phyloP scores from a whole-genome alignment of 495 filamentous ascomycete species.

The Hypomontagnella submonticulosa region DNA sequence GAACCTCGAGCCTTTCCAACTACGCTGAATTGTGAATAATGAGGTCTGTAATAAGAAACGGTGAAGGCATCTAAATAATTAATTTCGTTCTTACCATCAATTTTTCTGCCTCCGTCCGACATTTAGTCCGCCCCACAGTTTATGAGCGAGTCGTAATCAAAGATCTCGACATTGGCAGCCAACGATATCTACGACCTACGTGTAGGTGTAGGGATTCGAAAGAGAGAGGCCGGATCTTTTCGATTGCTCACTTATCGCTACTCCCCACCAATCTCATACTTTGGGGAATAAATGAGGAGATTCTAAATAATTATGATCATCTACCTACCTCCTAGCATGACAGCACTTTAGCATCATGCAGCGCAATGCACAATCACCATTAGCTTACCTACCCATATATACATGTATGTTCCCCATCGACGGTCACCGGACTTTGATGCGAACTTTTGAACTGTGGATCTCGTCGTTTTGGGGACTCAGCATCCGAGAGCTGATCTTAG shows the following conservation, averaged over 20 bases:
- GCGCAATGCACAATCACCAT: conserved; percentile 24
- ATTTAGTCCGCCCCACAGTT: no score
- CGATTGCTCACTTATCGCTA: conserved; percentile 20
- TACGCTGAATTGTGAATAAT: conserved; percentile 17
- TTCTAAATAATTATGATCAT: conserved; percentile 10
- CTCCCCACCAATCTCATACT: conserved; percentile 16
- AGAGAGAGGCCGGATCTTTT: conserved; percentile 31
- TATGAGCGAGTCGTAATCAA: no score
- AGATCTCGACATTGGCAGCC: neutral
- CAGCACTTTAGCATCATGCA: conserved; percentile 33
- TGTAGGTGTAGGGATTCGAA: conserved; percentile 20
- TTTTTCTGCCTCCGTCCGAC: no score
- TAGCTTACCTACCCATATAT: conserved; percentile 16
- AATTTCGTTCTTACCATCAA: no score
- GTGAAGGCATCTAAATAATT: neutral
- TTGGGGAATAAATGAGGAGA: conserved; percentile 27
- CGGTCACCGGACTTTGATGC: conserved; percentile 10
- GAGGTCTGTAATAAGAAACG: neutral
- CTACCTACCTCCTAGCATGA: conserved; percentile 7
- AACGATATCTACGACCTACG: conserved; percentile 7
- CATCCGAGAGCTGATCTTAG: neutral
- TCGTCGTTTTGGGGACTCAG: conserved; percentile 11
- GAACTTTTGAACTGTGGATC: conserved; percentile 12
- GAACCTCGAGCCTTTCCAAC: conserved; percentile 15
- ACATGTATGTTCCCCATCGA: conserved; percentile 19